Evolutionary conservation across 1,284 basidiomycete genomes (phyloP).

Genomic region (Thecaphora frezii): DNA sequence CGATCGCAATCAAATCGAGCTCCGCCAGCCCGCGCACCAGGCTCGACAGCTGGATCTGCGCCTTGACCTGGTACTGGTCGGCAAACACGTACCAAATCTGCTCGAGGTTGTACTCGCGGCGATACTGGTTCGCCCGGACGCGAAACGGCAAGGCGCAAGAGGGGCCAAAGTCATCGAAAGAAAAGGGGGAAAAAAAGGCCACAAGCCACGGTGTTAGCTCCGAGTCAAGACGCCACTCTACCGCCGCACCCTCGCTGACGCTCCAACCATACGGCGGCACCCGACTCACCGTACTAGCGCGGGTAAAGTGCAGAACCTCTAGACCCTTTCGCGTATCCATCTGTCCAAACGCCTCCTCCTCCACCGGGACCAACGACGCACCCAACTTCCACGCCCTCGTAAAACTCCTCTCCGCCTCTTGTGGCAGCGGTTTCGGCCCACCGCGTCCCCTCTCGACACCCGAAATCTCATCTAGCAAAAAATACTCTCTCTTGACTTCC

Average conservation of each 20-base stretch:
- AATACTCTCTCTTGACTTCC: slow-evolving; percentile 28
- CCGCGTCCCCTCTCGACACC: slow-evolving; percentile 55
- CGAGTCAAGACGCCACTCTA: no score
- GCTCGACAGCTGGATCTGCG: slow-evolving; percentile 82
- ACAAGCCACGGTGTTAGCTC: no score
- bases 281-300: slow-evolving; percentile 66
- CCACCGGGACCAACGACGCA: slow-evolving; percentile 73
- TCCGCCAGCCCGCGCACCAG: slow-evolving; percentile 78
- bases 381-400: slow-evolving; percentile 89
- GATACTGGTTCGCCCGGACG: no score
- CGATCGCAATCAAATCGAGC: slow-evolving; percentile 72
- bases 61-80: slow-evolving; percentile 68
- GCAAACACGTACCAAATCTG: slow-evolving; percentile 88
- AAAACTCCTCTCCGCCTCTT: slow-evolving; percentile 72
- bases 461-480: slow-evolving; percentile 34
- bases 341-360: slow-evolving; percentile 71
- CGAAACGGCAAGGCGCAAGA: no score
- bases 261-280: no score
- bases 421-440: slow-evolving; percentile 61
- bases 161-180: neutral
- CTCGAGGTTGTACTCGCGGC: slow-evolving; percentile 72
- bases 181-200: neutral
- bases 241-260: no score
- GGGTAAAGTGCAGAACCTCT: slow-evolving; percentile 84
- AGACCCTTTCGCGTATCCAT: slow-evolving; percentile 77